Base-by-base conservation (phyloP, 306 rosid species). In the Prunus fruticosa region DNA sequence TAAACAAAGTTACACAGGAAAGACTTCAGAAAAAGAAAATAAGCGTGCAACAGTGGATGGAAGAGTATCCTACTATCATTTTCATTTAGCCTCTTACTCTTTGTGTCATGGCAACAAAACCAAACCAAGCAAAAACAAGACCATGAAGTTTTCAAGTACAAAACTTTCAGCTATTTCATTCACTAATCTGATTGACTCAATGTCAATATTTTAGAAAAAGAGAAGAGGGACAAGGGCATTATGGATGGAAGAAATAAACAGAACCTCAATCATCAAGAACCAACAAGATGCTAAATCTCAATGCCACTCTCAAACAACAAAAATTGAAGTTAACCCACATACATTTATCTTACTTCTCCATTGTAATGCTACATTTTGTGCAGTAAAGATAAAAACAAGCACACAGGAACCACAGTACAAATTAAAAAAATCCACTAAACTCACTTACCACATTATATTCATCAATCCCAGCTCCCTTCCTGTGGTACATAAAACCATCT, bases 1-100 rank as follows among this genome's bases (percentile, higher is more conserved):
- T 54, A 79, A 77, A 58, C 75, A 62, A 75, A 69, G 52, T 77
- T 73, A 18, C 53, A 15, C 71, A 51, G 72, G 64, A 57, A 3
- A 23, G 28, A 63, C 1, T 23, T 58, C 20, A 8, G 56, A 43
- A 20, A 64, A 18, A 32, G 8, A 0, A 27, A 54, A 76, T 11
- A 69, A 14, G 11, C 8, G 51, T 34, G 65, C 30, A 61, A 51
- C 52, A 15, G 12, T 14, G 65, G 18, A 72, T 43, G 3, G 46
- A 27, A 60, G 30, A 3, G n/a, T 18, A 73, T 28, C 20, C 60
- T 46, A 47, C 2, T n/a, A 32, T 25, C 27, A 47, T 30, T 23
- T 22, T 63, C 66, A 30, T 11, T 15, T 38, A 15, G 70, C 25
- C 13, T 30, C 54, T 62, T 52, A 15, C 32, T 8, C 43, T 49